Evolutionary conservation across 2,329 filamentous ascomycete species (phyloP), one percentile per base, ranked within the genome.

Genomic region (Clarireedia sp.): DNA sequence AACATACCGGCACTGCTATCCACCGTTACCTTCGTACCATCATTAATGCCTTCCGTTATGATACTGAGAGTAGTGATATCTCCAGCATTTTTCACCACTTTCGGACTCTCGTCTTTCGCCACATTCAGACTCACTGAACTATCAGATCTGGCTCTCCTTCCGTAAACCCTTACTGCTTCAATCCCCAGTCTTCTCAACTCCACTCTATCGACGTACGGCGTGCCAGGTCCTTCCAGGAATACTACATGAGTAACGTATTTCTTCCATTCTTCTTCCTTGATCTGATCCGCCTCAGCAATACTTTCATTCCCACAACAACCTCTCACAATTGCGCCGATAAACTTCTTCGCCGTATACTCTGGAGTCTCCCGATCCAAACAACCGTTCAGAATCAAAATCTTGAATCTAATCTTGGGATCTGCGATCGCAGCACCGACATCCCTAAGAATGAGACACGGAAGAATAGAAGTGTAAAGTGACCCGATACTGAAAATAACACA

Each of bases 401-500:
- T 89, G 61, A 79, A 76, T 3, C 75, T 70, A 29, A 79, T 74
- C 1, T 41, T 50, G 5, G 56, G 54, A 14, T 72, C 71, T 1
- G 78, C 72, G 21, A 89, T 75, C 0, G 83, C 81, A 19, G 82
- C 76, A 0, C 89, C 89, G 0, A 95, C 83, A 3, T 87, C 88
- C 23, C 83, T 79, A 6, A 96, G 78, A 5, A 97, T 81, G 1
- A 97, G 74, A 16, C 84, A 90, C 0, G 92, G 92, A 1, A 96
- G 78, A 36, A 97, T 81, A 5, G 87, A 92, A 0, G 92, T 97
- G 71, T 95, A 97, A 0, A 97, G 75, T 1, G 86, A 91, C n/a
- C 94, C 94, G 57, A 97, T 95, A 69, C 87, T 91, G 73, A 96
- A 97, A 46, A 97, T 81, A 8, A 96, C 77, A 1, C 83, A 85